Evolutionary conservation across 768 basidiomycete genomes (phyloP).

Genomic region (Coprinellus micaceus): DNA sequence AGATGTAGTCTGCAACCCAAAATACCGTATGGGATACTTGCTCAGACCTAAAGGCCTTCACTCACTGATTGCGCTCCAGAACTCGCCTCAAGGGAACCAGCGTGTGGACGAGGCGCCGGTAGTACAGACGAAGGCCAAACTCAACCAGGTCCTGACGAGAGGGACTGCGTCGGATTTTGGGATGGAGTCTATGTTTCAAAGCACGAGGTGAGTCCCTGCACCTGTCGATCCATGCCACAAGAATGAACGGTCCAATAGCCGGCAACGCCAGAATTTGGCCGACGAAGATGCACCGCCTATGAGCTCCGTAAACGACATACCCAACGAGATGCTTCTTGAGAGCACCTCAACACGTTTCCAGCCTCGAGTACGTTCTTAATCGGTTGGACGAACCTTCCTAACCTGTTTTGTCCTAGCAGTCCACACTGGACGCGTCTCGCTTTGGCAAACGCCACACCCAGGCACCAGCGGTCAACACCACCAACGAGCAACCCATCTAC

Average conservation of each 20-base stretch:
- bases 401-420: constrained; percentile 8
- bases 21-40: constrained; percentile 41
- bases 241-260: constrained; percentile 14
- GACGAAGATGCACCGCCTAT: constrained; percentile 83
- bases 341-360: constrained; percentile 39
- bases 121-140: constrained; percentile 77
- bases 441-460: constrained; percentile 32
- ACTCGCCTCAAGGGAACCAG: constrained; percentile 51
- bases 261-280: constrained; percentile 58
- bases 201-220: constrained; percentile 44
- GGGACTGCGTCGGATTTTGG: constrained; percentile 71
- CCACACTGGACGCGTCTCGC: constrained; percentile 38
- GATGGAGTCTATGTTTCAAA: constrained; percentile 83
- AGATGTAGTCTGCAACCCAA: constrained; percentile 56
- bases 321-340: constrained; percentile 50
- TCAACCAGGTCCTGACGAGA: constrained; percentile 65
- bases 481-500: constrained; percentile 45
- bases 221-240: constrained; percentile 1
- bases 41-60: neutral
- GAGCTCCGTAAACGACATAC: constrained; percentile 71
- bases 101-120: constrained; percentile 71
- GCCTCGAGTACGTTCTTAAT: constrained; percentile 33
- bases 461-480: constrained; percentile 17
- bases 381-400: neutral
- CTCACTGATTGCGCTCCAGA: constrained; percentile 24